Evolutionary conservation across 371 early-diverging fungal genomes (phyloP), one percentile per base, ranked within the genome.

Genomic region (Rhizomucor miehei): DNA sequence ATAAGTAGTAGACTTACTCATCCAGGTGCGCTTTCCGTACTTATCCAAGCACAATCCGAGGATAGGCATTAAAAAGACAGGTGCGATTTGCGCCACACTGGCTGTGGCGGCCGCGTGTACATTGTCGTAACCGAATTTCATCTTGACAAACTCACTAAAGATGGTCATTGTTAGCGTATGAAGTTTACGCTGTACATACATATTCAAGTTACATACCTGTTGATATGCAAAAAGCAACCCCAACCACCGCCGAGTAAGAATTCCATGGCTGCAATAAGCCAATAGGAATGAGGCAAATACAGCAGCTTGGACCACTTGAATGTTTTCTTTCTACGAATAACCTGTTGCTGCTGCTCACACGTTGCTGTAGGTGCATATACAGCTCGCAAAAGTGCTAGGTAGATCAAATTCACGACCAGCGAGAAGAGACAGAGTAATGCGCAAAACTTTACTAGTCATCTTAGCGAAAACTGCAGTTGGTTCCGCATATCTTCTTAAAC

Each of bases 191-290:
- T 16, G 10, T 50, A 17, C 20, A 23, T 14, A 20, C 35, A 37
- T 44, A 17, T 21, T n/a, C 37, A 10, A 34, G 14, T 20, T 23
- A 25, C 46, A 51, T 63, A 77, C 77, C 77, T 77, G 52, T 85
- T 83, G 52, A 89, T 86, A 56, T 87, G 88, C 37, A 89, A 59
- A 59, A 88, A 89, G 57, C 81, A 82, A 50, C 82, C 89, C 89
- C 89, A 89, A 6, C 71, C 75, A 48, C 84, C 82, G n/a, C 89
- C 88, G 13, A 89, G 60, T 2, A 79, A 63, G 51, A 89, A 83
- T 49, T 84, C 81, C 68, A 85, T 73, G 21, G 69, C 47, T 3
- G 78, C 76, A 41, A 88, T 67, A 38, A 87, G 58, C 89, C 89
- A 89, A 56, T 76, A 87, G 3, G 81, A 68, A 41, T 75, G 76